Evolutionary conservation across 2,329 filamentous ascomycete genomes (phyloP).

Genomic region (Botrytis cinerea): DNA sequence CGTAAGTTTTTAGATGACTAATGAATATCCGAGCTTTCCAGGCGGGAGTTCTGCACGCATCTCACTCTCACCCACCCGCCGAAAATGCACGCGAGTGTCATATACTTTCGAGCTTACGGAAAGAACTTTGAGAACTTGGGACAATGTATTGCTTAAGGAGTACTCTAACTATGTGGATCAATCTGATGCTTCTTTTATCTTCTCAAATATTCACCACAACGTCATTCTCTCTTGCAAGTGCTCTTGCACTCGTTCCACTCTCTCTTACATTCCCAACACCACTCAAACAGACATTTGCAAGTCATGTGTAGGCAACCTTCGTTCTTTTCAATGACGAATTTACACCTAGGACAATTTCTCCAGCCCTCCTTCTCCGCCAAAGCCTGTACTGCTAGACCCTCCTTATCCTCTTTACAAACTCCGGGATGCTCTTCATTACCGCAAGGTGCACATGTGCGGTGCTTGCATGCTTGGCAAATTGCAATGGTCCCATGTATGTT

Average conservation of each 20-base stretch:
- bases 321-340: constrained; percentile 35
- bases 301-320: constrained; percentile 41
- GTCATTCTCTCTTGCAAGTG: constrained; percentile 27
- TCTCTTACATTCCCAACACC: constrained; percentile 38
- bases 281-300: constrained; percentile 37
- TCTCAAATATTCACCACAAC: neutral
- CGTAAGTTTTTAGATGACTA: neutral
- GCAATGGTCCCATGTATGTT: constrained; percentile 33
- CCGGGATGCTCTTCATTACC: constrained; percentile 33
- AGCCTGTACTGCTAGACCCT: constrained; percentile 31
- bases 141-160: neutral
- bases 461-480: constrained; percentile 31
- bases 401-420: constrained; percentile 37
- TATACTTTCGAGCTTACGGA: neutral
- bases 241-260: constrained; percentile 32
- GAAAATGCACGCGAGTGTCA: neutral
- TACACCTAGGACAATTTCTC: constrained; percentile 38
- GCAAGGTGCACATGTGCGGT: constrained; percentile 35
- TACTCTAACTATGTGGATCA: neutral
- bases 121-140: neutral
- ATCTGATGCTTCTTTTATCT: neutral
- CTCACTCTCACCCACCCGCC: neutral
- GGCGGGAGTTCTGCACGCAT: no score
- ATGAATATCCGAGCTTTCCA: no score
- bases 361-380: constrained; percentile 36